A percentile compares a stretch with the other conserved stretches of the same genome.
Evolutionary conservation across 78 protist species (phyloP).

Genomic region (Goniomonas avonlea): DNA sequence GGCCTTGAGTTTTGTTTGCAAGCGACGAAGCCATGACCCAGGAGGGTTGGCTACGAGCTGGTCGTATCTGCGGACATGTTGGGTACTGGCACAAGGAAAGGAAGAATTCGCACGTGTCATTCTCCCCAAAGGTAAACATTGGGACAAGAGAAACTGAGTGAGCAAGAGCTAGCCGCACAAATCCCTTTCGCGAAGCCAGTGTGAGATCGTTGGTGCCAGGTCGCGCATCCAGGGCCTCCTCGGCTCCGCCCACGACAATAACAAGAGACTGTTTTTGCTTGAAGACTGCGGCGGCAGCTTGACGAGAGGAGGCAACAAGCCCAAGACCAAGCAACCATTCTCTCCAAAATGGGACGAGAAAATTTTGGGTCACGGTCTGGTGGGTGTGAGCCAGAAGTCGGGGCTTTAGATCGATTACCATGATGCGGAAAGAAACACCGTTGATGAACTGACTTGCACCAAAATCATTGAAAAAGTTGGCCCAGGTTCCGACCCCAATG

Average conservation of each 20-base stretch:
- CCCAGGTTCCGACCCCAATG: conserved; percentile 40
- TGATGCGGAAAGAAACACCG: neutral
- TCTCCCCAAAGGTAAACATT: conserved; percentile 43
- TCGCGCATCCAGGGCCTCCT: conserved; percentile 44
- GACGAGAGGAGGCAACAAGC: neutral
- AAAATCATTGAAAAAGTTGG: conserved; percentile 18
- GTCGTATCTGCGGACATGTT: too few species aligned
- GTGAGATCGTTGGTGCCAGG: conserved; percentile 40
- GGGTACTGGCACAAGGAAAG: too few species aligned
- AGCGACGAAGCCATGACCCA: too few species aligned
- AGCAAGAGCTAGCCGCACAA: conserved; percentile 36
- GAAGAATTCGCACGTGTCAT: too few species aligned
- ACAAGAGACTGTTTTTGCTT: neutral
- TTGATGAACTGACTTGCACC: conserved; percentile 8
- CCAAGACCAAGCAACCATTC: neutral
- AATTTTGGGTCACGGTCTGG: neutral
- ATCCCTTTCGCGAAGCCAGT: conserved; percentile 36
- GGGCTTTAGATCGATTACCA: neutral
- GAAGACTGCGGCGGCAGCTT: neutral
- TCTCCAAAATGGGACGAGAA: neutral
- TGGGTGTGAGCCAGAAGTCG: neutral
- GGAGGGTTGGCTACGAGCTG: too few species aligned
- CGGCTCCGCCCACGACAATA: conserved; percentile 58
- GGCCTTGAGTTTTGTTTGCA: too few species aligned
- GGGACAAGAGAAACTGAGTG: conserved; percentile 38